A percentile compares a stretch with the other conserved stretches of the same genome.
Conservation (phyloP, 2,329 filamentous ascomycete species). For the Leptographium radiaticola region DNA sequence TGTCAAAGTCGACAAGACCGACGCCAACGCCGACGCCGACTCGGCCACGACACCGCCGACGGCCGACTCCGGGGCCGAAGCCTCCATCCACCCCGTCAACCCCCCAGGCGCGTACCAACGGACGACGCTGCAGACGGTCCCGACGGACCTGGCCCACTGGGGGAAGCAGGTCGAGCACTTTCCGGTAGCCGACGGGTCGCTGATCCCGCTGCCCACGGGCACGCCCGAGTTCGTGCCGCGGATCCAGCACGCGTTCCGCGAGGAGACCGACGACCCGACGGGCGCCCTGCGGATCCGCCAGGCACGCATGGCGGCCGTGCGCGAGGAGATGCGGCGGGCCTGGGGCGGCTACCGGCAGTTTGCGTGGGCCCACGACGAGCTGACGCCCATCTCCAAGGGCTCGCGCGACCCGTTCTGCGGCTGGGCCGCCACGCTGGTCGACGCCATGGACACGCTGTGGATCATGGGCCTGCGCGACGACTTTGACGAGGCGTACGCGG, state of each 20-base stretch:
- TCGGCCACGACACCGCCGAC: background rate
- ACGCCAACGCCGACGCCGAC: background rate
- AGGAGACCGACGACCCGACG: constrained; percentile 48
- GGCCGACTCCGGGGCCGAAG: background rate
- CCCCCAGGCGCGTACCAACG: background rate
- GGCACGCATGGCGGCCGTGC: constrained; percentile 53
- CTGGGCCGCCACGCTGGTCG: constrained; percentile 80
- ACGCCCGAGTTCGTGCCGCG: constrained; percentile 56
- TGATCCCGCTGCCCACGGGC: constrained; percentile 65
- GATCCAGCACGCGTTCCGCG: constrained; percentile 60
- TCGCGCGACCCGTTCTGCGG: constrained; percentile 76
- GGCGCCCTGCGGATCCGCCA: constrained; percentile 34
- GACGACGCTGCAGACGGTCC: constrained; percentile 1
- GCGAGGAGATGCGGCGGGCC: constrained; percentile 59
- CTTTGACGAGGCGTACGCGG: constrained; percentile 64
- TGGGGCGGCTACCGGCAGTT: constrained; percentile 72
- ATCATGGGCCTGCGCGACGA: constrained; percentile 71
- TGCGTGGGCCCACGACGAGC: constrained; percentile 80
- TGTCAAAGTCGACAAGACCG: background rate
- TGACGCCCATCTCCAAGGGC: constrained; percentile 56
- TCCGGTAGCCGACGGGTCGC: constrained; percentile 55
- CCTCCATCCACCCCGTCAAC: background rate
- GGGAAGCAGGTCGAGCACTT: constrained; percentile 60
- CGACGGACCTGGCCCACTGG: constrained; percentile 44
- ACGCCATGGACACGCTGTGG: constrained; percentile 73